A percentile compares a stretch with the other conserved stretches of the same genome.
Conservation (phyloP, 2,329 filamentous ascomycete species). For the Pezizomycotina sp. region DNA sequence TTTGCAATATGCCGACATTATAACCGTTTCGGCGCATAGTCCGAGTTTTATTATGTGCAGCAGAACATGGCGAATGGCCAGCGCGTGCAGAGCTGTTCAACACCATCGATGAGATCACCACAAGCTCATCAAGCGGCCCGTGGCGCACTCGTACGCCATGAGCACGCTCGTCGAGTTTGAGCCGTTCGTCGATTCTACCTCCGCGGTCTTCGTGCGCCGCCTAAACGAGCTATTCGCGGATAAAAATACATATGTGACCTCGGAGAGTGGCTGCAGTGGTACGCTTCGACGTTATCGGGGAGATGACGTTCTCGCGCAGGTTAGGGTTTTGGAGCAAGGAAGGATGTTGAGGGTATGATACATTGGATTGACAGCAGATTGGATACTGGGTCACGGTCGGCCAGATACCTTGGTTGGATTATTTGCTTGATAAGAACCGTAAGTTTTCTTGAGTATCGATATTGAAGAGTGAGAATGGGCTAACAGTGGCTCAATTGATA, state of each 20-base stretch:
- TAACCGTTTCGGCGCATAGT: constrained; percentile 1
- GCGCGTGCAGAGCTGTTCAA: constrained; percentile 7
- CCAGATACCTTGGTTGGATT: constrained; percentile 15
- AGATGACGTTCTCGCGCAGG: constrained; percentile 27
- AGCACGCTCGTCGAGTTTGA: constrained; percentile 61
- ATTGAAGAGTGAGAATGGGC: too few species aligned
- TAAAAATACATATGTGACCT: constrained; percentile 27
- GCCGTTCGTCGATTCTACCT: constrained; percentile 60
- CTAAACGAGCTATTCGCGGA: constrained; percentile 30
- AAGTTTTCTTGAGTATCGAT: too few species aligned
- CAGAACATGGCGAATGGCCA: constrained; percentile 10
- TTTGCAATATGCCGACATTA: neutral
- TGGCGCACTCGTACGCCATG: constrained; percentile 66
- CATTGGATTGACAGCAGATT: constrained; percentile 18
- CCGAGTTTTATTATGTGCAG: constrained; percentile 11
- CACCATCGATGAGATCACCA: constrained; percentile 36
- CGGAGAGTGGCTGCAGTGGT: constrained; percentile 22
- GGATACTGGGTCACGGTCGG: constrained; percentile 10
- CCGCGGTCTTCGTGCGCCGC: constrained; percentile 45
- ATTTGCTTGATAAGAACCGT: too few species aligned
- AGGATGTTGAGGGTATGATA: constrained; percentile 27
- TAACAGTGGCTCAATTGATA: too few species aligned
- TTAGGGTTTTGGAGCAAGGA: constrained; percentile 28
- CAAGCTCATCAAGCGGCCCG: constrained; percentile 54
- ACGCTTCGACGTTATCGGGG: constrained; percentile 28